Evolutionary conservation across 2,329 filamentous ascomycete genomes (phyloP).

Genomic region (Endothia cerciana): DNA sequence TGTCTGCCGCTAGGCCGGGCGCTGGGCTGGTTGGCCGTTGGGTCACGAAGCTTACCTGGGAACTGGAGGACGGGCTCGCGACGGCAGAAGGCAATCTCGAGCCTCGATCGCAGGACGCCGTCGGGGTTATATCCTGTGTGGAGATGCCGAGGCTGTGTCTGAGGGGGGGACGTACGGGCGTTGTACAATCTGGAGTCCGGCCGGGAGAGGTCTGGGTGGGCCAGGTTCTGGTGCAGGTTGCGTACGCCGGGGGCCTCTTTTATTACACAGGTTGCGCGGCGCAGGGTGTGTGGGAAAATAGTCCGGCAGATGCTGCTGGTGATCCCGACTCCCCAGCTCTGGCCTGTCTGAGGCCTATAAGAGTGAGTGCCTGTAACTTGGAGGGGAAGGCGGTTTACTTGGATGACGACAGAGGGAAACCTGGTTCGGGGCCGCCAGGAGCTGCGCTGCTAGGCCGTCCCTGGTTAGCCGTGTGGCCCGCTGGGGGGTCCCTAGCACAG

Average conservation of each 20-base stretch:
- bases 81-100: not conserved
- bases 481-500: not conserved
- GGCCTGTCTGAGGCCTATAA: too few relatives aligned
- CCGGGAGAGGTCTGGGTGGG: too few relatives aligned
- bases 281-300: not conserved
- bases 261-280: not conserved
- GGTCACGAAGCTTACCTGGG: not conserved
- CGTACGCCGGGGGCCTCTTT: not conserved
- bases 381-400: not conserved
- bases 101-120: not conserved
- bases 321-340: too few relatives aligned
- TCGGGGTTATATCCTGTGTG: not conserved
- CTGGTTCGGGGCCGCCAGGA: not conserved
- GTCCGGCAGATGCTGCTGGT: too few relatives aligned
- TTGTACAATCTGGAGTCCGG: not conserved
- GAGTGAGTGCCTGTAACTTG: too few relatives aligned
- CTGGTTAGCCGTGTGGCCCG: not conserved
- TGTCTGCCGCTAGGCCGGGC: too few relatives aligned
- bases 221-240: not conserved
- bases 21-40: too few relatives aligned
- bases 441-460: conserved; percentile 5
- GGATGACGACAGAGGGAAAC: conserved; percentile 5
- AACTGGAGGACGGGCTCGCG: not conserved
- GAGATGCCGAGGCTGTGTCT: not conserved
- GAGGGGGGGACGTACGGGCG: too few relatives aligned